Percentiles rank a stretch among this genome's conserved stretches.
These are phyloP conservation scores for Apiotrichum gamsii DNA, from an alignment of 1,284 basidiomycete species.

Conservation along the genomic window DNA sequence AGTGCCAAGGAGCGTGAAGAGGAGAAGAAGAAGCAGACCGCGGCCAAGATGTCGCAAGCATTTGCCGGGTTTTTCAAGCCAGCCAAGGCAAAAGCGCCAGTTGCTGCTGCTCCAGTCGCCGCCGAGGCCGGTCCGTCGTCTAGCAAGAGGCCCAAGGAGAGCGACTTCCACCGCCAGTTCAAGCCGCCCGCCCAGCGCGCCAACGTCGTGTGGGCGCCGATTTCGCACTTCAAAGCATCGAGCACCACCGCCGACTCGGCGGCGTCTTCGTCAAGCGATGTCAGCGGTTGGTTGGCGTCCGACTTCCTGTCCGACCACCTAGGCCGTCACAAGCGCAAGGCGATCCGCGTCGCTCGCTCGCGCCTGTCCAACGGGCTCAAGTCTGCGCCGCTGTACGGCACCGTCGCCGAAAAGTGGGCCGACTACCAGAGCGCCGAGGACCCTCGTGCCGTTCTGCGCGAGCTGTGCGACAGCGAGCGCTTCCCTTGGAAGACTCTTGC, in stretches of 20 bases:
- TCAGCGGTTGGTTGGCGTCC: no score
- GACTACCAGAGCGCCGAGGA: conserved; percentile 40
- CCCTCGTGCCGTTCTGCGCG: conserved; percentile 35
- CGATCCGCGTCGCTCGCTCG: background rate
- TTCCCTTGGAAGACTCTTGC: conserved; percentile 45
- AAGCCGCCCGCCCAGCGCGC: conserved; percentile 21
- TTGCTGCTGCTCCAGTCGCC: conserved; percentile 5
- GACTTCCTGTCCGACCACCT: conserved; percentile 33
- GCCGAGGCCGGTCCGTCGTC: conserved; percentile 19
- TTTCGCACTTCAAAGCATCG: background rate
- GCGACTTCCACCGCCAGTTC: conserved; percentile 32
- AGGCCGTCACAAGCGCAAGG: conserved; percentile 8
- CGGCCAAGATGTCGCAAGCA: conserved; percentile 31
- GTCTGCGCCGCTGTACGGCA: conserved; percentile 28
- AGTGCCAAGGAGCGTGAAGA: conserved; percentile 34
- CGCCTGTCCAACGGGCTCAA: conserved; percentile 30
- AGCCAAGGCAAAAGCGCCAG: conserved; percentile 12
- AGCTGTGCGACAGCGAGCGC: conserved; percentile 28
- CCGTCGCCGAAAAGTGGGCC: conserved; percentile 35
- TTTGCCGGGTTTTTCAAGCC: conserved; percentile 34
- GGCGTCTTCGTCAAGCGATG: no score
- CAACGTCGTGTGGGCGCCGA: conserved; percentile 31
- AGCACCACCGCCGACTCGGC: no score
- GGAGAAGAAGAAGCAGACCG: conserved; percentile 27
- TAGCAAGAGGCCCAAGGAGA: conserved; percentile 1